These are phyloP conservation scores for Xylaria flabelliformis DNA, from an alignment of 495 filamentous ascomycete genomes.

Conservation along the genomic window DNA sequence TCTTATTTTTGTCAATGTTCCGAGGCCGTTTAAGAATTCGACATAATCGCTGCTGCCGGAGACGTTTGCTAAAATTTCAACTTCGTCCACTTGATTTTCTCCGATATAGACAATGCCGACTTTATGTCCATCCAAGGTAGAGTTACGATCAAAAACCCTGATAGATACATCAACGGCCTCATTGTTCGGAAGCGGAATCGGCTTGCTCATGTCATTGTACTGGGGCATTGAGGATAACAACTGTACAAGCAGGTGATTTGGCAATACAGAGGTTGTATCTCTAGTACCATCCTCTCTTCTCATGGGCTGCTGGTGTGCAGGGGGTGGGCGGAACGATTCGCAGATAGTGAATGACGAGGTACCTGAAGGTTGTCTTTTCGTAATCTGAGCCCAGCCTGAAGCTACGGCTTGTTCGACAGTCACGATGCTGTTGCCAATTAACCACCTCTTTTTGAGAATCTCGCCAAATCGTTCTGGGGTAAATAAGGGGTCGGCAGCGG, in stretches of 20 bases:
- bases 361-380: conserved; percentile 82
- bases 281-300: conserved; percentile 36
- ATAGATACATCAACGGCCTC: conserved; percentile 79
- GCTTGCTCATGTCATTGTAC: conserved; percentile 62
- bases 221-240: conserved; percentile 75
- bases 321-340: conserved; percentile 71
- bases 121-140: conserved; percentile 94
- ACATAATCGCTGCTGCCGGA: conserved; percentile 85
- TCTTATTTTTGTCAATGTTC: conserved; percentile 77
- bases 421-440: conserved; percentile 85
- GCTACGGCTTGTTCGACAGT: conserved; percentile 80
- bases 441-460: conserved; percentile 78
- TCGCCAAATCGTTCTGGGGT: conserved; percentile 67
- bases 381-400: conserved; percentile 78
- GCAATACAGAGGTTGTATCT: conserved; percentile 64
- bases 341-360: conserved; percentile 79
- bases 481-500: conserved; percentile 69
- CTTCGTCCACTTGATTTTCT: conserved; percentile 78
- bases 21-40: conserved; percentile 79
- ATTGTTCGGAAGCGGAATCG: conserved; percentile 83
- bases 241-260: conserved; percentile 85
- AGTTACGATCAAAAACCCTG: conserved; percentile 80
- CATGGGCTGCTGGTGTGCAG: conserved; percentile 66
- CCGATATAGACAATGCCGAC: conserved; percentile 93
- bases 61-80: conserved; percentile 83